Conservation (phyloP, 345 rosid species). For the Aurinia saxatilis region DNA sequence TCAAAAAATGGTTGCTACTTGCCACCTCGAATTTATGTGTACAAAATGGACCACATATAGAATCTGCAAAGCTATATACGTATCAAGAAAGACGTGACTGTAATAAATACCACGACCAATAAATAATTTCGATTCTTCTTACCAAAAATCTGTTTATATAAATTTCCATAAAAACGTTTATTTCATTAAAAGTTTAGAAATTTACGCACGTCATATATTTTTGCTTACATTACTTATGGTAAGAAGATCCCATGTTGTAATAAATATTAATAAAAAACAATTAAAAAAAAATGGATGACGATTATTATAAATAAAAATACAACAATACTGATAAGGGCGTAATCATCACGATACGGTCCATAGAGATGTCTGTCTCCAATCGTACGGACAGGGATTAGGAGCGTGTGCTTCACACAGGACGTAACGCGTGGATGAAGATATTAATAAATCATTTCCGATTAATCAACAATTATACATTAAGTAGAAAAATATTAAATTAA, state of each 20-base stretch:
- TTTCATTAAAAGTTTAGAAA: not conserved
- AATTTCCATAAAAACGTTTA: not conserved
- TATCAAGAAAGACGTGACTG: constrained; percentile 27
- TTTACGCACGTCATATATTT: not conserved
- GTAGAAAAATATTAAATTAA: not conserved
- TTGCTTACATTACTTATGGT: not conserved
- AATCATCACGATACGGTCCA: not conserved
- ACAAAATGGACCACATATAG: constrained; percentile 20
- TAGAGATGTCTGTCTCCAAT: not conserved
- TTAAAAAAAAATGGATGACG: too few relatives aligned
- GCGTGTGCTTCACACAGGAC: not conserved
- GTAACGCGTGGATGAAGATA: not conserved
- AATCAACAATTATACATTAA: not conserved
- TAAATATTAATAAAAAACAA: too few relatives aligned
- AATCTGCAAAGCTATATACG: constrained; percentile 21
- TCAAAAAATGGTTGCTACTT: not conserved
- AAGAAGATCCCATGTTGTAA: too few relatives aligned
- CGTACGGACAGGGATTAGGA: constrained; percentile 6
- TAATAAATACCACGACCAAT: constrained; percentile 18
- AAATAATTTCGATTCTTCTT: constrained; percentile 1
- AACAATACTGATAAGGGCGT: not conserved
- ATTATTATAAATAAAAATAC: too few relatives aligned
- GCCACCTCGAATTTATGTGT: not conserved
- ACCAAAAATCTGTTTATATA: not conserved
- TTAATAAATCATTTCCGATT: not conserved